Evolutionary conservation across 179 eudicot species (phyloP).

Genomic region (Nepenthes alata): DNA sequence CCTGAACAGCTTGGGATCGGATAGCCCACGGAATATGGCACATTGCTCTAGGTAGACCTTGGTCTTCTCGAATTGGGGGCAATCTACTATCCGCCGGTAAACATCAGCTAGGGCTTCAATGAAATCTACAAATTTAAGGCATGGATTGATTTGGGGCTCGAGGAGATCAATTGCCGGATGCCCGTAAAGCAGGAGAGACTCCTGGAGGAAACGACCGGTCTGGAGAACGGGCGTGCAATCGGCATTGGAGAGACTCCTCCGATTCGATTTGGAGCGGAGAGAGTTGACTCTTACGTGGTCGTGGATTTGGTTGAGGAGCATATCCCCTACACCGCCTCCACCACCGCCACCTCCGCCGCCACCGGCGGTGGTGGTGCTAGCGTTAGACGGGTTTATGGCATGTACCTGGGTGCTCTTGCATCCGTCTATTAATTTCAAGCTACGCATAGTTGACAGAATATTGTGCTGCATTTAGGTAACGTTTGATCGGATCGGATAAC

Average conservation of each 20-base stretch:
- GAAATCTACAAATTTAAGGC: conserved; percentile 45
- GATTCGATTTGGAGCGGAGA: conserved; percentile 37
- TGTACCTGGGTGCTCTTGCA: conserved; percentile 52
- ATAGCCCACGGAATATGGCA: conserved; percentile 31
- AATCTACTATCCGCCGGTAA: conserved; percentile 29
- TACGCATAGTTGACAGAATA: conserved; percentile 57
- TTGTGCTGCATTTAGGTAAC: conserved; percentile 53
- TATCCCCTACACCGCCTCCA: conserved; percentile 46
- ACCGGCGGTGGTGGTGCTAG: conserved; percentile 7
- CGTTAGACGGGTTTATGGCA: conserved; percentile 30
- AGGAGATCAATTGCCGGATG: conserved; percentile 42
- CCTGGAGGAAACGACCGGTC: conserved; percentile 14
- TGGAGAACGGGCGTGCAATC: conserved; percentile 20
- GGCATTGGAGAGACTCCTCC: conserved; percentile 23
- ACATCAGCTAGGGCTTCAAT: conserved; percentile 39
- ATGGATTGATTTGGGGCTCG: conserved; percentile 56
- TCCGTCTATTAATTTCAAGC: conserved; percentile 67
- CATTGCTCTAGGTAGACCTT: conserved; percentile 43
- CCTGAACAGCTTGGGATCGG: conserved; percentile 48
- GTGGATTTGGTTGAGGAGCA: conserved; percentile 43
- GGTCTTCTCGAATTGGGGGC: conserved; percentile 23
- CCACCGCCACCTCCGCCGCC: conserved; percentile 17
- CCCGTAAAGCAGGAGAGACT: conserved; percentile 34
- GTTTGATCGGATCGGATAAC: not conserved
- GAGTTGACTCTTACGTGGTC: conserved; percentile 68